A percentile compares a stretch with the other conserved stretches of the same genome.
Evolutionary conservation across 73 alveolate genomes (phyloP).

Genomic region (Uronychia setigera): DNA sequence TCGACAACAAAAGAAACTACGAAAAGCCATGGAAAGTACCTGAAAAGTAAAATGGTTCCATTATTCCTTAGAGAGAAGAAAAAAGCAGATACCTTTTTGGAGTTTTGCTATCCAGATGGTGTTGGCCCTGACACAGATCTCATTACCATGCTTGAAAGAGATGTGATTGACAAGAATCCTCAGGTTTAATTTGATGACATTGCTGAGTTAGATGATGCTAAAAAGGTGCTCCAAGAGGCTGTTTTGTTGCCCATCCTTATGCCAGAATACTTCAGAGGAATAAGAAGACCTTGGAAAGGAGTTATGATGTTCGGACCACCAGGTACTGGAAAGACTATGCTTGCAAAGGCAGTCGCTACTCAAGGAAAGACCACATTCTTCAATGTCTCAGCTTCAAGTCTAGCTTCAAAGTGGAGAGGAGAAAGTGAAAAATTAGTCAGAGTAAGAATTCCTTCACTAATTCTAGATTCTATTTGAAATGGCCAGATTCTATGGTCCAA

Average conservation of each 20-base stretch:
- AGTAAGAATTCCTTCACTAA: conserved; percentile 55
- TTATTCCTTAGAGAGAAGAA: conserved; percentile 23
- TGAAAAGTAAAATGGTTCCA: conserved; percentile 33
- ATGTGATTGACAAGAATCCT: conserved; percentile 79
- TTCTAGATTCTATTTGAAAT: conserved; percentile 74
- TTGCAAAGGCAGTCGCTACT: conserved; percentile 97
- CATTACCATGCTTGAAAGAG: conserved; percentile 78
- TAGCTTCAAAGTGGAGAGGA: conserved; percentile 93
- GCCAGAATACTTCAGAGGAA: conserved; percentile 94
- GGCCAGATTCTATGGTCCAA: conserved; percentile 89
- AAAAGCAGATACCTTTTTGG: conserved; percentile 32
- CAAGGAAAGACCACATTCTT: conserved; percentile 92
- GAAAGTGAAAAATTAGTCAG: conserved; percentile 93
- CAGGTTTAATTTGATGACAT: conserved; percentile 89
- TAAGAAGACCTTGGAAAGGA: conserved; percentile 97
- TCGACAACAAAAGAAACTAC: conserved; percentile 47
- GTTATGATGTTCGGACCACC: conserved; percentile 95
- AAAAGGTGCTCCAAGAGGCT: conserved; percentile 88
- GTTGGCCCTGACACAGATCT: conserved; percentile 82
- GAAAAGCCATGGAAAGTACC: conserved; percentile 65
- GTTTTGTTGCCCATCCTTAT: conserved; percentile 84
- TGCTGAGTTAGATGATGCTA: conserved; percentile 89
- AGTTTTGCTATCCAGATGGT: conserved; percentile 70
- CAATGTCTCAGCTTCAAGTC: conserved; percentile 86
- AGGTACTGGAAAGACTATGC: conserved; percentile 97